Base-by-base conservation (phyloP, 1,284 basidiomycete species). In the Irpex lacteus region DNA sequence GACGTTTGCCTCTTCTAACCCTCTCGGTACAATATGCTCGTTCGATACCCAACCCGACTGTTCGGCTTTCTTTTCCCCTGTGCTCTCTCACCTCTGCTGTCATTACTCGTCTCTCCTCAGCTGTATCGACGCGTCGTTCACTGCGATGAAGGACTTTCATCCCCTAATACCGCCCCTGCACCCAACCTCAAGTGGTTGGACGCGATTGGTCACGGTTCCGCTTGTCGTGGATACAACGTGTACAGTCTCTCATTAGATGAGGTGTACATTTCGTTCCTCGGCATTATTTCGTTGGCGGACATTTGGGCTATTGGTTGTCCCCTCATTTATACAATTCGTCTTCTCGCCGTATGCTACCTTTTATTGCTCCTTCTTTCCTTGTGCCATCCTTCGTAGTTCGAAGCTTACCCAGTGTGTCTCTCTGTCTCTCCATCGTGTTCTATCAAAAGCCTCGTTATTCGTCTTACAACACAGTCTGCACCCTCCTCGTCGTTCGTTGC, bases 231-330 rank as follows among this genome's bases (percentile, higher is more conserved):
- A 21, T 61, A 64, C 59, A 38, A 61, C 18, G 37, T 44, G 18
- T 49, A 47, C 37, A 26, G 50, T 47, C 58, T 36, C 52, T 63
- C 53, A 37, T 50, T 32, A 59, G 50, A 60, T 32, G 15, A 55
- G 15, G 47, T 59, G 62, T 52, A 57, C 34, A 34, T 62, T 56
- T 60, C 60, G 50, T 58, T 64, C 63, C 53, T 59, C 60, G 37
- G 19, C 21, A 32, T 8, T 56, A 6, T 56, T 60, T 63, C 61
- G 66, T 63, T 65, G 68, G 70, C 72, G 72, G 74, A 72, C 62
- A 70, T 68, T 80, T 85, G 84, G 85, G 85, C 82, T 86, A 81
- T 85, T 86, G 81, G 84, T 86, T 85, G 84, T 80, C 75, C 73
- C 75, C 73, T 81, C 76, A 26, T 79, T 81, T 81, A 80, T 81